Evolutionary conservation across 352 stramenopile genomes (phyloP).

Genomic region (Globisporangium paroecandrum): DNA sequence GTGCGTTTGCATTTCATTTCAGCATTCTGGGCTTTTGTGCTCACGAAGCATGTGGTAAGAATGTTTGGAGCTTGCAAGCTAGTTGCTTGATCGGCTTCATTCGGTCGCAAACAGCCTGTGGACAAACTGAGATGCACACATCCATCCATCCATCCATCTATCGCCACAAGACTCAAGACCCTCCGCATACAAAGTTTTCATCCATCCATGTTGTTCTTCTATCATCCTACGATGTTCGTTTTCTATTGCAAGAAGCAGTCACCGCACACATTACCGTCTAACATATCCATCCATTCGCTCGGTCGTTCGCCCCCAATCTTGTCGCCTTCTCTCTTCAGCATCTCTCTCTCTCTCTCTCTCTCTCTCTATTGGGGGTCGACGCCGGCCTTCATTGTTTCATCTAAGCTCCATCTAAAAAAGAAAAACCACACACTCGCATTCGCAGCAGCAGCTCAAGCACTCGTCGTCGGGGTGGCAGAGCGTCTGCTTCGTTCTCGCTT

Average conservation of each 20-base stretch:
- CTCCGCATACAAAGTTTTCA: not conserved
- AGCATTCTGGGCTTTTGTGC: too few species aligned
- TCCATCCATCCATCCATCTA: not conserved
- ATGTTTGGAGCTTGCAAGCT: too few species aligned
- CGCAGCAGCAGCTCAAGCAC: not conserved
- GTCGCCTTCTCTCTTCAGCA: not conserved
- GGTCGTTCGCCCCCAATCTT: constrained; percentile 6
- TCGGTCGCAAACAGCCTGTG: too few species aligned
- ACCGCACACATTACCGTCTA: constrained; percentile 34
- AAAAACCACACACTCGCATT: not conserved
- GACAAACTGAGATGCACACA: too few species aligned
- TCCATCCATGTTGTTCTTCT: constrained; percentile 8
- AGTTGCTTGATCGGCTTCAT: too few species aligned
- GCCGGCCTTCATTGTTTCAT: not conserved
- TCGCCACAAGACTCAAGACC: not conserved
- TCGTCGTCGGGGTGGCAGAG: not conserved
- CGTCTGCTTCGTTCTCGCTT: not conserved
- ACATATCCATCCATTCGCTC: constrained; percentile 37
- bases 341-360: not conserved
- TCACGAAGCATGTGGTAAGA: too few species aligned
- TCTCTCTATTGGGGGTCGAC: not conserved
- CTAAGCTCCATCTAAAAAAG: constrained; percentile 14
- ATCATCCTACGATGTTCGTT: not conserved
- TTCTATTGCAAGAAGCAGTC: constrained; percentile 8
- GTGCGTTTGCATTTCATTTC: too few species aligned